These are phyloP conservation scores for Xylaria intraflava DNA, from an alignment of 495 filamentous ascomycete genomes.

Conservation along the genomic window DNA sequence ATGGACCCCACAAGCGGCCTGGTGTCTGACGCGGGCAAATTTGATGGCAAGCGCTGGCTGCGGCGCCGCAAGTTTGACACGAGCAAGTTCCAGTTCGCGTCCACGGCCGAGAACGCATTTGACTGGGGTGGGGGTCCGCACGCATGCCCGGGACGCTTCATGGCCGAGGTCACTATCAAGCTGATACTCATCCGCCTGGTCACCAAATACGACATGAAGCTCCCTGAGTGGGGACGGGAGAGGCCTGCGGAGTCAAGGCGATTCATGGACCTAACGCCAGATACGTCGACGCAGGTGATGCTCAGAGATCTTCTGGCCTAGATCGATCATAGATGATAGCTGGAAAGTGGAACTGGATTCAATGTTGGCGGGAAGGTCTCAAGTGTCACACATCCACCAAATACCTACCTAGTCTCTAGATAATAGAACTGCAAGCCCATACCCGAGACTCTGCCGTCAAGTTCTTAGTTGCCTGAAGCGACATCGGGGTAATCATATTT, in stretches of 20 bases:
- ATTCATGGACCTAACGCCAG: constrained; percentile 5
- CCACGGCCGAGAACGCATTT: constrained; percentile 8
- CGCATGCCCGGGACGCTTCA: constrained; percentile 9
- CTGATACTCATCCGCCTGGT: constrained; percentile 8
- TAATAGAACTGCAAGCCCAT: too few species aligned
- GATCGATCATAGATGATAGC: too few species aligned
- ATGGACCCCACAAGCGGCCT: not conserved
- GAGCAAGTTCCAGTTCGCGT: constrained; percentile 12
- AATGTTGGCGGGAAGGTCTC: too few species aligned
- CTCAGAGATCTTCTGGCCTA: constrained; percentile 3
- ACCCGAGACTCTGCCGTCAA: too few species aligned
- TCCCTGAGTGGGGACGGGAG: constrained; percentile 4
- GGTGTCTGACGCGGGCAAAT: not conserved
- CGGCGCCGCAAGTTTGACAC: constrained; percentile 5
- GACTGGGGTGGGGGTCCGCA: constrained; percentile 11
- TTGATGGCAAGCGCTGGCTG: constrained; percentile 9
- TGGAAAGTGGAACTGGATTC: too few species aligned
- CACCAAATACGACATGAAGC: constrained; percentile 10
- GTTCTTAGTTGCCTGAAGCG: too few species aligned
- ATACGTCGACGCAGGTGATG: constrained; percentile 6
- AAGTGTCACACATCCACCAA: too few species aligned
- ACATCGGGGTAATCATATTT: too few species aligned
- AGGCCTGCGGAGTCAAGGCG: constrained; percentile 6
- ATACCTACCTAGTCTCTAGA: too few species aligned
- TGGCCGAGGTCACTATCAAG: constrained; percentile 11